Percentiles rank a stretch among this genome's conserved stretches.
phyloP scores from a whole-genome alignment of 129 eudicot species.

The Glebionis coronaria region DNA sequence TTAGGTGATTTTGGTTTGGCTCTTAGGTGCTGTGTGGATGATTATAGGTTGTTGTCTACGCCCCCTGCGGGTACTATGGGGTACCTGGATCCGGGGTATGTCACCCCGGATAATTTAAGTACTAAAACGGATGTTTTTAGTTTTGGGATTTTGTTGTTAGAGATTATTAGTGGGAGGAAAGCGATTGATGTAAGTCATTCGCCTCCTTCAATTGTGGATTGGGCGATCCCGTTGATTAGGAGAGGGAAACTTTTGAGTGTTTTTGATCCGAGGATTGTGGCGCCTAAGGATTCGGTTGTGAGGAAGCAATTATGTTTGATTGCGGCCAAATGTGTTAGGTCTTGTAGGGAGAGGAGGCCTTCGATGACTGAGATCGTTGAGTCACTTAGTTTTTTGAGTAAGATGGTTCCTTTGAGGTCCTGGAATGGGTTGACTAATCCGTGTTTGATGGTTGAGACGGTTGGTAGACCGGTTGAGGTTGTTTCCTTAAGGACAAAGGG shows the following conservation, averaged over 20 bases:
- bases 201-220: constrained; percentile 88
- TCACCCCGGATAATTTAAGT: constrained; percentile 90
- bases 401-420: constrained; percentile 56
- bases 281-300: constrained; percentile 65
- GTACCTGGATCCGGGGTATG: constrained; percentile 79
- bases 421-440: constrained; percentile 80
- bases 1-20: constrained; percentile 94
- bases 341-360: constrained; percentile 75
- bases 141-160: constrained; percentile 76
- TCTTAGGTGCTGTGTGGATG: constrained; percentile 61
- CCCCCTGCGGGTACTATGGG: constrained; percentile 99
- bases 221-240: constrained; percentile 88
- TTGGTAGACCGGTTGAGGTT: constrained; percentile 50
- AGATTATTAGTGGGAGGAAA: constrained; percentile 85
- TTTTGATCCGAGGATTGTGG: constrained; percentile 62
- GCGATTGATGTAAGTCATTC: constrained; percentile 81
- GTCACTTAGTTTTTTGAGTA: constrained; percentile 53
- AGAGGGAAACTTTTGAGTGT: constrained; percentile 56
- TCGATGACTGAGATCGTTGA: constrained; percentile 73
- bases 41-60: constrained; percentile 59
- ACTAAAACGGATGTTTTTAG: constrained; percentile 90
- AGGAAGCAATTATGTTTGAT: constrained; percentile 69
- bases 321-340: constrained; percentile 89
- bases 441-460: constrained; percentile 81
- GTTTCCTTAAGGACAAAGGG: constrained; percentile 22